A percentile compares a stretch with the other conserved stretches of the same genome.
Evolutionary conservation across 202 grass and related monocot genomes (phyloP).

Genomic region (Musa balbisiana): DNA sequence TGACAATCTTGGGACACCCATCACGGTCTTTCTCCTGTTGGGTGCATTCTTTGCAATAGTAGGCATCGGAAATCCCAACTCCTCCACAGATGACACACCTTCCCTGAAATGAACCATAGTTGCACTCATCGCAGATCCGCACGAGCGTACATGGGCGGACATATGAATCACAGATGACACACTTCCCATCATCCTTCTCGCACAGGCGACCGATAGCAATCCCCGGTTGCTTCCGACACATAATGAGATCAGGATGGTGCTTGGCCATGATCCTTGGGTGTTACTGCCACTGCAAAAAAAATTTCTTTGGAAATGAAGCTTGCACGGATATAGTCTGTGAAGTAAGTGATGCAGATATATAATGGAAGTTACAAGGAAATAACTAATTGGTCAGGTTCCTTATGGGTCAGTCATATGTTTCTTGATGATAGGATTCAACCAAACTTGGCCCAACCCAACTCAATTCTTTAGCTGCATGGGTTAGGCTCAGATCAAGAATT

Average conservation of each 20-base stretch:
- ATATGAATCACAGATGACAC: slow-evolving; percentile 5
- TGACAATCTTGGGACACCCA: slow-evolving; percentile 10
- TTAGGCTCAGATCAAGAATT: too few species aligned
- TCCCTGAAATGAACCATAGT: slow-evolving; percentile 1
- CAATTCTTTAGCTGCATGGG: too few species aligned
- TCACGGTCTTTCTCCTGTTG: slow-evolving; percentile 8
- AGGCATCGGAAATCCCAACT: slow-evolving; percentile 8
- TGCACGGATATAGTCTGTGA: too few species aligned
- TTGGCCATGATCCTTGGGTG: neutral
- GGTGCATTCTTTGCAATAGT: slow-evolving; percentile 7
- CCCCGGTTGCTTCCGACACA: slow-evolving; percentile 7
- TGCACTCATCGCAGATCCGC: slow-evolving; percentile 4
- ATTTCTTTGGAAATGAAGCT: too few species aligned
- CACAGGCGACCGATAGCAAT: neutral
- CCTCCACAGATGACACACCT: slow-evolving; percentile 7
- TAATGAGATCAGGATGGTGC: slow-evolving; percentile 11
- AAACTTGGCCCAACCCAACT: too few species aligned
- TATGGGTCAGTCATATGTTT: too few species aligned
- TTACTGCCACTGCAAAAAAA: too few species aligned
- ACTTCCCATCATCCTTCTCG: slow-evolving; percentile 8
- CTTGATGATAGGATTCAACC: too few species aligned
- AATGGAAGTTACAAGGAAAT: too few species aligned
- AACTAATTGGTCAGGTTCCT: too few species aligned
- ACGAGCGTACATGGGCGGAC: slow-evolving; percentile 2
- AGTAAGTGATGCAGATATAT: too few species aligned